These are phyloP conservation scores for Prosopis cineraria DNA, from an alignment of 306 rosid species.

Conservation along the genomic window DNA sequence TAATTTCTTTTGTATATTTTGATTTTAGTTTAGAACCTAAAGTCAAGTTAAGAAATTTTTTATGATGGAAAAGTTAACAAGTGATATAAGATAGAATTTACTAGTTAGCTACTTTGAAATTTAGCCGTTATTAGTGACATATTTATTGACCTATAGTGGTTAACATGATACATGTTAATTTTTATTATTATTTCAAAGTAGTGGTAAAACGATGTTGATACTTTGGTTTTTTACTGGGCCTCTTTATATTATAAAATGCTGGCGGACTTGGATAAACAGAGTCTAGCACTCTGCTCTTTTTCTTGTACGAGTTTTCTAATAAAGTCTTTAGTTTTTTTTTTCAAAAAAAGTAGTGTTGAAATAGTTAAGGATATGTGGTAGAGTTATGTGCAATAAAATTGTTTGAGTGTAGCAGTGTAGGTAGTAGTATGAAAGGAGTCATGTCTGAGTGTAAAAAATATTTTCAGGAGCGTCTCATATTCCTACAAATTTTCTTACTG, in stretches of 20 bases:
- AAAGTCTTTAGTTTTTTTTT: too few species aligned
- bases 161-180: neutral
- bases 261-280: neutral
- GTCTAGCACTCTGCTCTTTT: too few species aligned
- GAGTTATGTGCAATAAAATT: too few species aligned
- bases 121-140: neutral
- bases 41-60: neutral
- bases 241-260: neutral
- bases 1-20: conserved; percentile 1
- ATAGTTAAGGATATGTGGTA: too few species aligned
- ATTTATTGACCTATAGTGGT: neutral
- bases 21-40: neutral
- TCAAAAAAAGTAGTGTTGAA: too few species aligned
- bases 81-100: too few species aligned
- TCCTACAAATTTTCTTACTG: too few species aligned
- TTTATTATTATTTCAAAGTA: neutral
- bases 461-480: too few species aligned
- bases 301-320: too few species aligned
- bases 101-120: neutral
- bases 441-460: too few species aligned
- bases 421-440: too few species aligned
- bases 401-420: too few species aligned
- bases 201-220: neutral
- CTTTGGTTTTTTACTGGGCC: neutral
- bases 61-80: neutral